A percentile compares a stretch with the other conserved stretches of the same genome.
Evolutionary conservation across 2,329 filamentous ascomycete species (phyloP).

Genomic region (Colletotrichum tanaceti): DNA sequence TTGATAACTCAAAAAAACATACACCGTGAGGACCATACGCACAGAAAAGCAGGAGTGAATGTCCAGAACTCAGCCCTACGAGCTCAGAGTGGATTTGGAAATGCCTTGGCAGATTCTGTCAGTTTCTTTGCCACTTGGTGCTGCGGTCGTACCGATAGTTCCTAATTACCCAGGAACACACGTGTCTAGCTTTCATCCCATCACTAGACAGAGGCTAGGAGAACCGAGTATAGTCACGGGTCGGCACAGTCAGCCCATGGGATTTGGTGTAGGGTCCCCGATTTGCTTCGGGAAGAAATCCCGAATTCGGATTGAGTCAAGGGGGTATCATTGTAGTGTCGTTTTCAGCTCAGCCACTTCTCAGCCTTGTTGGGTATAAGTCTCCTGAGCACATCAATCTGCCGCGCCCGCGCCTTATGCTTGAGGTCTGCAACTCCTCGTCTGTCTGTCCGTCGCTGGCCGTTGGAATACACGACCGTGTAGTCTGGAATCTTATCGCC

Average conservation of each 20-base stretch:
- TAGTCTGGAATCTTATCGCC: slow-evolving; percentile 72
- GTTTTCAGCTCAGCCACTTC: slow-evolving; percentile 35
- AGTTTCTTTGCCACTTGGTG: neutral
- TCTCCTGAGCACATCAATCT: slow-evolving; percentile 74
- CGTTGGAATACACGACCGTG: slow-evolving; percentile 76
- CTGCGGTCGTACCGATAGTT: too few relatives aligned
- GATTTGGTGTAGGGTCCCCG: neutral
- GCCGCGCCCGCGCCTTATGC: slow-evolving; percentile 72
- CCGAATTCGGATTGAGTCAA: neutral
- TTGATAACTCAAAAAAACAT: too few relatives aligned
- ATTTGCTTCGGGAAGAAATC: neutral
- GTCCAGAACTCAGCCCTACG: too few relatives aligned
- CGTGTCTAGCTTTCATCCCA: neutral
- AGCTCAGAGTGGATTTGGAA: too few relatives aligned
- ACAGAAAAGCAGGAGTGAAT: too few relatives aligned
- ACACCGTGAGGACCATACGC: too few relatives aligned
- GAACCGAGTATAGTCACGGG: neutral
- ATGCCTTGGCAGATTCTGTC: too few relatives aligned
- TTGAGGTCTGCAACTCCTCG: slow-evolving; percentile 72
- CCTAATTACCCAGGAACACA: neutral
- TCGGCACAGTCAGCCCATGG: neutral
- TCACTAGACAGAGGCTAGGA: neutral
- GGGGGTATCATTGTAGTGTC: slow-evolving; percentile 30
- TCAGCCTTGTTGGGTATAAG: slow-evolving; percentile 71
- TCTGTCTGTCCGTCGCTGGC: slow-evolving; percentile 67